A percentile compares a stretch with the other conserved stretches of the same genome.
Evolutionary conservation across 1,284 basidiomycete species (phyloP).

Genomic region (Golubevia pallescens): DNA sequence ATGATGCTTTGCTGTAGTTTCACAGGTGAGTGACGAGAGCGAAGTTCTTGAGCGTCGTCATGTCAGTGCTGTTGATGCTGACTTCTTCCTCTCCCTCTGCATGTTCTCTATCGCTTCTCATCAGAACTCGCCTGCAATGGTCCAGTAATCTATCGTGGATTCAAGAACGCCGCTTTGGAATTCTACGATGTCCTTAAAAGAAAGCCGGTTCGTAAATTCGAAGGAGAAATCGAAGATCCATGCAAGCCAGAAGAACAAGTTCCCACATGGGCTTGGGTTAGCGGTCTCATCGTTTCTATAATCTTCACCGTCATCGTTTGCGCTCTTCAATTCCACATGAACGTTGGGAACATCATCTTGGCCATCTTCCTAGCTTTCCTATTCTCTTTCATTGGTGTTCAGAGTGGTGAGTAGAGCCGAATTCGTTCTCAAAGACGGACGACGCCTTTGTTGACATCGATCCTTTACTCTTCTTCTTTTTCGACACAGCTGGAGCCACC

Average conservation of each 20-base stretch:
- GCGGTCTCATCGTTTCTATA: conserved; percentile 68
- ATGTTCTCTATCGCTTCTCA: too few relatives aligned
- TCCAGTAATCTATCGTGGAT: conserved; percentile 49
- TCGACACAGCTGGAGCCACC: conserved; percentile 16
- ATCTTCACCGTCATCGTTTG: conserved; percentile 70
- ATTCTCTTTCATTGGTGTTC: conserved; percentile 75
- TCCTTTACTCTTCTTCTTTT: too few relatives aligned
- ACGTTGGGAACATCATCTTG: conserved; percentile 66
- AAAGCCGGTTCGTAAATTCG: conserved; percentile 21
- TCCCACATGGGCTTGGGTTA: conserved; percentile 70
- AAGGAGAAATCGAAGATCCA: conserved; percentile 66
- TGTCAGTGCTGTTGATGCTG: too few relatives aligned
- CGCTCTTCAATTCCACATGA: conserved; percentile 49
- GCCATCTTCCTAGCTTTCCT: conserved; percentile 69
- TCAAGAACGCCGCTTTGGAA: conserved; percentile 35
- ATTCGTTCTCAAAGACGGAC: too few relatives aligned
- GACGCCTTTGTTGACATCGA: too few relatives aligned
- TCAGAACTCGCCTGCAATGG: conserved; percentile 59
- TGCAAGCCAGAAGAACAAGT: conserved; percentile 70
- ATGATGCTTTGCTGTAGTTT: conserved; percentile 65
- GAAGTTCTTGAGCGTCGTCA: too few relatives aligned
- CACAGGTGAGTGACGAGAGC: too few relatives aligned
- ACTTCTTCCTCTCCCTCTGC: too few relatives aligned
- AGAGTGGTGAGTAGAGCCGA: conserved; percentile 46
- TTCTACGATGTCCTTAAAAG: conserved; percentile 21